phyloP scores from a whole-genome alignment of 2,329 filamentous ascomycete genomes.

The Talaromyces sp. region DNA sequence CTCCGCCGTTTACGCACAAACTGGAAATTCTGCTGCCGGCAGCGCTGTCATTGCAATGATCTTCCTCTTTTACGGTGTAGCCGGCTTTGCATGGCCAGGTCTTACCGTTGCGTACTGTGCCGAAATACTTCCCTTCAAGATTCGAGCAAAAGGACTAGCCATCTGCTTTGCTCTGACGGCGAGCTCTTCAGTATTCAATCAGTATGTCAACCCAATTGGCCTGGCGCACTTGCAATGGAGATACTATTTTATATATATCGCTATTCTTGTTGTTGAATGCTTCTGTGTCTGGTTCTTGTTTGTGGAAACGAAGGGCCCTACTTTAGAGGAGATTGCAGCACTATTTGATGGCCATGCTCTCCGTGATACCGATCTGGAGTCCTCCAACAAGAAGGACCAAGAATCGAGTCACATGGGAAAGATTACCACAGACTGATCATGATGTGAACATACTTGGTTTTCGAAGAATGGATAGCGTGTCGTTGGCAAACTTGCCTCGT shows the following conservation, averaged over 20 bases:
- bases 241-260: conserved; percentile 19
- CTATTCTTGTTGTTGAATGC: conserved; percentile 33
- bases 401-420: background rate
- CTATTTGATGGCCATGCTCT: conserved; percentile 17
- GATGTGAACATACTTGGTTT: background rate
- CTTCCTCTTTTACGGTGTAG: conserved; percentile 27
- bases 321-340: conserved; percentile 29
- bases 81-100: conserved; percentile 30
- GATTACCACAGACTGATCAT: background rate
- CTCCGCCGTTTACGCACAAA: conserved; percentile 18
- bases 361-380: background rate
- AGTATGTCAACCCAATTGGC: background rate
- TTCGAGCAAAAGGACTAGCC: conserved; percentile 25
- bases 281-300: conserved; percentile 28
- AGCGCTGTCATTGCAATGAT: conserved; percentile 19
- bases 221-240: background rate
- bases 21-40: conserved; percentile 18
- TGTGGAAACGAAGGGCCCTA: conserved; percentile 35
- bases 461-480: conserved; percentile 22
- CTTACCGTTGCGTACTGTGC: conserved; percentile 28
- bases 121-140: conserved; percentile 35
- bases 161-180: background rate
- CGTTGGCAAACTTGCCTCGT: conserved; percentile 20
- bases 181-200: background rate
- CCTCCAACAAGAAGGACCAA: background rate